phyloP scores from a whole-genome alignment of 257 asterid genomes.

The Catharanthus roseus region DNA sequence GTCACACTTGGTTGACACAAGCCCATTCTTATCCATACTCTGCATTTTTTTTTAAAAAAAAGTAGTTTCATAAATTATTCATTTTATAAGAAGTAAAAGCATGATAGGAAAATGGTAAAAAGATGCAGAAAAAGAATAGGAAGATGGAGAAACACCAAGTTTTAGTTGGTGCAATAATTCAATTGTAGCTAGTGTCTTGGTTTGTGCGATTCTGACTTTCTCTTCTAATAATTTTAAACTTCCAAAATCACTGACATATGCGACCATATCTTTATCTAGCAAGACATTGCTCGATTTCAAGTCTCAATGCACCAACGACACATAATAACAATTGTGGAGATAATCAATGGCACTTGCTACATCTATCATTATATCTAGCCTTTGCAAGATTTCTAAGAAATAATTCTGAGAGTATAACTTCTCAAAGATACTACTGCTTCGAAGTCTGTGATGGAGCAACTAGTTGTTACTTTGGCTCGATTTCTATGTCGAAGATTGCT shows the following conservation, averaged over 20 bases:
- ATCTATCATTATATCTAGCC: background rate
- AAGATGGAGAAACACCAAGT: background rate
- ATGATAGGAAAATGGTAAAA: background rate
- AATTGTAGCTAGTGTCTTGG: background rate
- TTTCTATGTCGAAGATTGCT: background rate
- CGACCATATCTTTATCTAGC: background rate
- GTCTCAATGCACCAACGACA: background rate
- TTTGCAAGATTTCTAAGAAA: background rate
- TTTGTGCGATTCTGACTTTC: background rate
- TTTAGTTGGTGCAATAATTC: background rate
- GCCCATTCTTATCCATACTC: conserved; percentile 2
- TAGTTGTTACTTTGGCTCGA: background rate
- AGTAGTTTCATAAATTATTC: background rate
- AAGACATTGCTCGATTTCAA: background rate
- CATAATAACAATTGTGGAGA: background rate
- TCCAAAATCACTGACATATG: background rate
- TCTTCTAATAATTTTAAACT: background rate
- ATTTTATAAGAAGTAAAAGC: background rate
- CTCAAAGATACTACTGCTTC: background rate
- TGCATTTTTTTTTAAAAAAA: background rate
- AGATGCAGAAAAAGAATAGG: background rate
- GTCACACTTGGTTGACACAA: conserved; percentile 6
- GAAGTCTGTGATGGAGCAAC: background rate
- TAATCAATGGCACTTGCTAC: background rate
- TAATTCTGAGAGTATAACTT: background rate